phyloP scores from a whole-genome alignment of 1,284 basidiomycete species.

The Heterobasidion parviporum region DNA sequence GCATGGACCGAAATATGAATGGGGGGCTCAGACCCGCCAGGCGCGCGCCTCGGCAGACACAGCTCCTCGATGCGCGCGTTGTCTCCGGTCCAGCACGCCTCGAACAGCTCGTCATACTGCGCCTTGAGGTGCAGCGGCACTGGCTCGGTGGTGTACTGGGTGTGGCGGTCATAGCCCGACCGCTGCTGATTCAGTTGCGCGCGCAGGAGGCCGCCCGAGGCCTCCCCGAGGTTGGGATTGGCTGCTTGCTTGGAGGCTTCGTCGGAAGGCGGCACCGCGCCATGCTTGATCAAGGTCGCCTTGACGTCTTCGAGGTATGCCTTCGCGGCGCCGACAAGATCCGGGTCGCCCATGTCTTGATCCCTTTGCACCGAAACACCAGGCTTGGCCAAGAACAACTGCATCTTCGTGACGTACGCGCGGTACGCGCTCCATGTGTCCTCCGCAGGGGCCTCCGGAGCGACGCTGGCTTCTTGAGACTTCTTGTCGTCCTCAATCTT shows the following conservation, averaged over 20 bases:
- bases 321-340: neutral
- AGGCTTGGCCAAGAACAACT: neutral
- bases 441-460: neutral
- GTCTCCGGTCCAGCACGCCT: conserved; percentile 43
- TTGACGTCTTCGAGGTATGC: neutral
- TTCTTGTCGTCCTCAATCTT: neutral
- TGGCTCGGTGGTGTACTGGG: neutral
- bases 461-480: neutral
- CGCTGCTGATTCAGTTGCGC: neutral
- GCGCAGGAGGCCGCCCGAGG: neutral
- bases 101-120: conserved; percentile 41
- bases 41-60: conserved; percentile 33
- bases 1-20: conserved; percentile 34
- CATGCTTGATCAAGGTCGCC: neutral
- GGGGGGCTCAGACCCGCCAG: conserved; percentile 17
- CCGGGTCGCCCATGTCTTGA: neutral
- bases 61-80: conserved; percentile 38
- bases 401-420: neutral
- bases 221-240: neutral
- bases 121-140: conserved; percentile 17
- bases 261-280: neutral
- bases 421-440: neutral
- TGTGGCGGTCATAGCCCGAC: conserved; percentile 3
- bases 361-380: neutral
- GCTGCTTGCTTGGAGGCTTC: neutral